Conservation (phyloP, 202 grass and related monocot genomes). For the Zoysia matrella region DNA sequence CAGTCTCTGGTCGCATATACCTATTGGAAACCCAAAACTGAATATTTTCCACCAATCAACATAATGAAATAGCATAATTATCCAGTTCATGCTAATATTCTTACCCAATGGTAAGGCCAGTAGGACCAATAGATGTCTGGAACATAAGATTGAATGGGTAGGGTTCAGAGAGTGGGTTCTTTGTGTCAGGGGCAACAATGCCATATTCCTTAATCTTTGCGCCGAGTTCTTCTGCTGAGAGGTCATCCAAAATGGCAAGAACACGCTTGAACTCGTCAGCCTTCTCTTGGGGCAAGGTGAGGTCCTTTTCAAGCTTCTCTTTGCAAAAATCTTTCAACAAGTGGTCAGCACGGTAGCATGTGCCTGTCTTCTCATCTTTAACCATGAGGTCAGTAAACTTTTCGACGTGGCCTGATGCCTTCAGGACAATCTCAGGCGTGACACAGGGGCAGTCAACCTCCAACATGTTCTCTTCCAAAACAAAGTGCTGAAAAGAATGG, state of each 20-base stretch:
- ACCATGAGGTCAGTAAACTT: constrained; percentile 99
- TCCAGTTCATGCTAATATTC: too few relatives aligned
- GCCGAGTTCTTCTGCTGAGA: constrained; percentile 67
- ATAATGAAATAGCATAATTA: too few relatives aligned
- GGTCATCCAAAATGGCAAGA: constrained; percentile 86
- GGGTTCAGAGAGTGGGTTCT: constrained; percentile 71
- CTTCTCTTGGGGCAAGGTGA: constrained; percentile 63
- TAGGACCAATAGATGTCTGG: constrained; percentile 92
- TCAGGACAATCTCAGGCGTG: constrained; percentile 87
- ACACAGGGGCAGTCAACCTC: constrained; percentile 99
- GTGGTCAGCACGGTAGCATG: constrained; percentile 95
- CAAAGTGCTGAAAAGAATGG: constrained; percentile 77
- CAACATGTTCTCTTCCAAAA: constrained; percentile 92
- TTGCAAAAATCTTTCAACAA: constrained; percentile 96
- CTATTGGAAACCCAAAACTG: constrained; percentile 27
- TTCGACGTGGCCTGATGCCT: constrained; percentile 95
- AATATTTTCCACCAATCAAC: too few relatives aligned
- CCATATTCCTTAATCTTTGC: constrained; percentile 85
- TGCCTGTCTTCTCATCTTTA: constrained; percentile 96
- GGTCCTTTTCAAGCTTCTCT: constrained; percentile 81
- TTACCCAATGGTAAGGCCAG: constrained; percentile 77
- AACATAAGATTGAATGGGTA: constrained; percentile 99
- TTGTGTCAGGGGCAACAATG: constrained; percentile 84
- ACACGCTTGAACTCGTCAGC: constrained; percentile 67
- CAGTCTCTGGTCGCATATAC: constrained; percentile 95